Evolutionary conservation across 352 stramenopile species (phyloP).

Genomic region (Thraustotheca clavata): DNA sequence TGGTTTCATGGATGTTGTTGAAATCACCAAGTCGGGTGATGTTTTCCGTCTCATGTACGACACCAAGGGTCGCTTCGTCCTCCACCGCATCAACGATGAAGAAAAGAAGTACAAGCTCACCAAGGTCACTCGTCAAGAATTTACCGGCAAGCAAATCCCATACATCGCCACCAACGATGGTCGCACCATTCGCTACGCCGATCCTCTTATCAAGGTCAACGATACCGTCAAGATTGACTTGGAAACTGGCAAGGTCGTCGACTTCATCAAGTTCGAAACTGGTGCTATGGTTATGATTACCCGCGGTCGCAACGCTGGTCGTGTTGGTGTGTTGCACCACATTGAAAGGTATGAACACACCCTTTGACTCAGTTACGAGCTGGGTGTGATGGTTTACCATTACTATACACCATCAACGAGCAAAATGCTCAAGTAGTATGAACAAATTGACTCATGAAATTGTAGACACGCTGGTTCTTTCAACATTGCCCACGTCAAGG

Average conservation of each 20-base stretch:
- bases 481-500: conserved; percentile 98
- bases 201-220: conserved; percentile 98
- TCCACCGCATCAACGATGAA: conserved; percentile 94
- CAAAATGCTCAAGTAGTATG: background rate
- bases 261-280: conserved; percentile 98
- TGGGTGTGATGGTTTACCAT: conserved; percentile 63
- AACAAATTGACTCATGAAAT: conserved; percentile 24
- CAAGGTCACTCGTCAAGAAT: conserved; percentile 93
- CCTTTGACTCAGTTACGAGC: conserved; percentile 81
- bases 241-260: conserved; percentile 95
- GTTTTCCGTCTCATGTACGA: conserved; percentile 98
- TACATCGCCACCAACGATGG: conserved; percentile 98
- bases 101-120: conserved; percentile 99
- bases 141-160: conserved; percentile 96
- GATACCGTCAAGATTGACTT: conserved; percentile 99
- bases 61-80: conserved; percentile 97
- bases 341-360: conserved; percentile 93
- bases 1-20: conserved; percentile 99
- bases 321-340: conserved; percentile 95
- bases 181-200: conserved; percentile 98
- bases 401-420: background rate
- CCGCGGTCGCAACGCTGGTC: conserved; percentile 94
- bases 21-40: conserved; percentile 95
- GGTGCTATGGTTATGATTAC: conserved; percentile 97
- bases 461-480: conserved; percentile 97